Evolutionary conservation across 352 stramenopile species (phyloP).

Genomic region (Paralagenidium karlingii): DNA sequence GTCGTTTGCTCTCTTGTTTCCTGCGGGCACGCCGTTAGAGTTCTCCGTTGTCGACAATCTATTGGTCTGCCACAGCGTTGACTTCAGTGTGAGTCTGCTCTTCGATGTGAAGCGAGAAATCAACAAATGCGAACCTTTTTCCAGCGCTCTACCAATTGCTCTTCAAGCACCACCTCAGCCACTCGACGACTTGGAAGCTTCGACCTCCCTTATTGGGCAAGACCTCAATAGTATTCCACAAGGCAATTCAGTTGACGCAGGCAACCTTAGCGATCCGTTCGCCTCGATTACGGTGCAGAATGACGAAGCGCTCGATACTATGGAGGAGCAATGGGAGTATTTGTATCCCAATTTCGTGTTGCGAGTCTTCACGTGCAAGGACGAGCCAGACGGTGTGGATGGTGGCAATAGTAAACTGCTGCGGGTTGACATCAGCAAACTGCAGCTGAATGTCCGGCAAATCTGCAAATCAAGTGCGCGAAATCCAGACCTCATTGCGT

Average conservation of each 20-base stretch:
- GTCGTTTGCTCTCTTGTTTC: conserved; percentile 59
- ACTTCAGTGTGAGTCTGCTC: conserved; percentile 70
- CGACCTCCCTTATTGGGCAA: background rate
- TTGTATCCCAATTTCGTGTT: conserved; percentile 46
- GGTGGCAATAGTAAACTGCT: conserved; percentile 3
- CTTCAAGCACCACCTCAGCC: conserved; percentile 12
- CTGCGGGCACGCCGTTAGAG: conserved; percentile 31
- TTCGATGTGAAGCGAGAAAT: conserved; percentile 63
- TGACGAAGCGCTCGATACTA: background rate
- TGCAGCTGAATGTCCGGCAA: conserved; percentile 52
- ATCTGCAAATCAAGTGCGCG: conserved; percentile 40
- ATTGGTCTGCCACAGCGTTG: conserved; percentile 66
- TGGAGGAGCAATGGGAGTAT: conserved; percentile 34
- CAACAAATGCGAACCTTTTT: conserved; percentile 41
- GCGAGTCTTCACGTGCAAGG: conserved; percentile 19
- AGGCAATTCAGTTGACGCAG: too few relatives aligned
- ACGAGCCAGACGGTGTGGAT: conserved; percentile 1
- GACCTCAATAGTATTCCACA: too few relatives aligned
- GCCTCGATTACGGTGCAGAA: background rate
- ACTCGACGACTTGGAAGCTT: background rate
- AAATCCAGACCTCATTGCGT: conserved; percentile 49
- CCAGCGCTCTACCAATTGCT: conserved; percentile 50
- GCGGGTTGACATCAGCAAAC: conserved; percentile 42
- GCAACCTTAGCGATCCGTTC: background rate
- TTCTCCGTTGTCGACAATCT: conserved; percentile 78